phyloP scores from a whole-genome alignment of 2,329 filamentous ascomycete genomes.

The Calonectria naviculata region DNA sequence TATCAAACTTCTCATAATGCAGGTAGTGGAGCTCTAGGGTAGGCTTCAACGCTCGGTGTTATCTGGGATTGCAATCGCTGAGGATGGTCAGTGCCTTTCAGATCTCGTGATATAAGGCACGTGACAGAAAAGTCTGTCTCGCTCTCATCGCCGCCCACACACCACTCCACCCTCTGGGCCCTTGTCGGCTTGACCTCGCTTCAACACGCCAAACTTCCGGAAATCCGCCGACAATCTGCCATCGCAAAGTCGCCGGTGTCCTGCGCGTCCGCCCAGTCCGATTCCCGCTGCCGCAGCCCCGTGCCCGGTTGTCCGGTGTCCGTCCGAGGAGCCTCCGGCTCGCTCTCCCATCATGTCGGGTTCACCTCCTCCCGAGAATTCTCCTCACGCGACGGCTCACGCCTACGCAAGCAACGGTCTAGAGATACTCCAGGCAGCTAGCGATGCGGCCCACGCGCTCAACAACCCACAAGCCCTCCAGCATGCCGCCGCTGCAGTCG shows the following conservation, averaged over 20 bases:
- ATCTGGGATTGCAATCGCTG: not conserved
- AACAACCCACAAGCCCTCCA: conserved; percentile 52
- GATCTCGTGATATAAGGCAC: conserved; percentile 9
- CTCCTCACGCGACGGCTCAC: conserved; percentile 49
- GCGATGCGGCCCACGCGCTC: conserved; percentile 55
- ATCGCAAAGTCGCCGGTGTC: conserved; percentile 41
- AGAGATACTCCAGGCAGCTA: conserved; percentile 58
- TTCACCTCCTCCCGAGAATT: conserved; percentile 39
- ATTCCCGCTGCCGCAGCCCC: conserved; percentile 30
- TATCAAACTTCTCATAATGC: not conserved
- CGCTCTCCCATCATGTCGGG: conserved; percentile 36
- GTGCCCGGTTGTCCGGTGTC: conserved; percentile 33
- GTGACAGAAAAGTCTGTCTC: conserved; percentile 17
- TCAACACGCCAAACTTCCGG: conserved; percentile 51
- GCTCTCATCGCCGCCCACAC: conserved; percentile 5
- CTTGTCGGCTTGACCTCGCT: conserved; percentile 53
- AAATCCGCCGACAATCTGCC: conserved; percentile 57
- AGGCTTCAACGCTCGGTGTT: not conserved
- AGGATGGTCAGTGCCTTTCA: not conserved
- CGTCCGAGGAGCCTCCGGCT: conserved; percentile 23
- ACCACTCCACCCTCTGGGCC: conserved; percentile 32
- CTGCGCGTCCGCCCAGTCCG: conserved; percentile 31
- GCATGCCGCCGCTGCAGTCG: conserved; percentile 50
- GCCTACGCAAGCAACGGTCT: conserved; percentile 59
- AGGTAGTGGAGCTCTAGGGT: not conserved